Evolutionary conservation across 768 basidiomycete species (phyloP).

Genomic region (Mycena indigotica): DNA sequence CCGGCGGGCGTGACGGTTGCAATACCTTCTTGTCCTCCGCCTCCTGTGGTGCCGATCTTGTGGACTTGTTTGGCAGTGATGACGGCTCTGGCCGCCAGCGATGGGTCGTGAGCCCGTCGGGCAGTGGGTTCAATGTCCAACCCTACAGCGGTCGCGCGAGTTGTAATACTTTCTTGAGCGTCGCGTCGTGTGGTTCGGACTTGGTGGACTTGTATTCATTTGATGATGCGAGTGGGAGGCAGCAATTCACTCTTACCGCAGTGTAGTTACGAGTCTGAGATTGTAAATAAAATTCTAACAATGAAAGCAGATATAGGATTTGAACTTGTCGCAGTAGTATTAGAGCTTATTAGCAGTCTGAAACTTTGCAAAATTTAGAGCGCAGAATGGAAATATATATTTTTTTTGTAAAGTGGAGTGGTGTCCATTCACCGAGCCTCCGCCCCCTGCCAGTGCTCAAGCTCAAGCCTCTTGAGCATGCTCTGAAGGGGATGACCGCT

Average conservation of each 20-base stretch:
- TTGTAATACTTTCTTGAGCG: background rate
- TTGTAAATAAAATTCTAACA: no score
- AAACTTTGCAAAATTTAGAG: no score
- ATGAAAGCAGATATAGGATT: no score
- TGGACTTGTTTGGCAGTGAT: background rate
- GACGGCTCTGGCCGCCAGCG: slow-evolving; percentile 1
- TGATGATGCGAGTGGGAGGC: background rate
- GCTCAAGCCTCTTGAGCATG: no score
- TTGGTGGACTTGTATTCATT: background rate
- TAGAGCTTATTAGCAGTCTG: no score
- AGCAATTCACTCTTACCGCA: background rate
- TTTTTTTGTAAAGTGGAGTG: no score
- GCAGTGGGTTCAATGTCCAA: background rate
- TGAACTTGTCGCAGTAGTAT: no score
- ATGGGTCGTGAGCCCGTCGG: background rate
- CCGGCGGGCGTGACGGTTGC: background rate
- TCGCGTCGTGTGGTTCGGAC: background rate
- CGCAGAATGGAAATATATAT: no score
- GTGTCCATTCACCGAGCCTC: no score
- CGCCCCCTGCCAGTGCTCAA: no score
- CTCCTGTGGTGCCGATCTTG: background rate
- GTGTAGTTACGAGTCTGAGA: no score
- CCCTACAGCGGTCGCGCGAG: background rate
- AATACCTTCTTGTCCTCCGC: background rate
- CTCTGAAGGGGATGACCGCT: no score